These are phyloP conservation scores for Trichoderma aggressivum DNA, from an alignment of 2,329 filamentous ascomycete genomes.

Conservation along the genomic window DNA sequence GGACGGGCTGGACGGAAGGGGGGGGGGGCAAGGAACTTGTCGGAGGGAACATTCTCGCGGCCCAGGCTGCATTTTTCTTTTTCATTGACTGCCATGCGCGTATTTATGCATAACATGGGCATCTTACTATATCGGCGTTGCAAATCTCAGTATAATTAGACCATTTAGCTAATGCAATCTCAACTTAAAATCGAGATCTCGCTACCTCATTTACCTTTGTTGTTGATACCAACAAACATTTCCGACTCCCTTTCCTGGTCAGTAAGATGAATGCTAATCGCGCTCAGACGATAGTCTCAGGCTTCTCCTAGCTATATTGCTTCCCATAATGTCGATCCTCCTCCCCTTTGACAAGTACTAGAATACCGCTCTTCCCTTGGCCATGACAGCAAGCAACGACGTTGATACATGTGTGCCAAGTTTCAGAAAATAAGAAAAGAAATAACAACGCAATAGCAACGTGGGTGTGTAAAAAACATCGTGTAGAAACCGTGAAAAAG, in stretches of 20 bases:
- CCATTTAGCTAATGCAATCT: conserved; percentile 13
- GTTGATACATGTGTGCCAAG: not conserved
- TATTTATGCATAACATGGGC: not conserved
- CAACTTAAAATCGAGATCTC: not conserved
- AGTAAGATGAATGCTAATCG: not conserved
- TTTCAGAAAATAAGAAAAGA: not conserved
- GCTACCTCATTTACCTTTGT: not conserved
- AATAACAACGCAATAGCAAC: not conserved
- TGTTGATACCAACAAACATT: not conserved
- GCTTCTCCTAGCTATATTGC: not conserved
- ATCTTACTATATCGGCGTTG: conserved; percentile 6
- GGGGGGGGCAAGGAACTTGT: not conserved
- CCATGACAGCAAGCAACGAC: not conserved
- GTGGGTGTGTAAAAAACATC: not conserved
- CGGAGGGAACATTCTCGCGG: not conserved
- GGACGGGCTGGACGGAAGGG: not conserved
- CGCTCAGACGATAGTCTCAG: not conserved
- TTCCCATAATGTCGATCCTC: not conserved
- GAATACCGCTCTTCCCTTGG: not conserved
- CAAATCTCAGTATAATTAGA: conserved; percentile 11
- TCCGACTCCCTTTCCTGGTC: not conserved
- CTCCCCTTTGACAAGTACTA: not conserved
- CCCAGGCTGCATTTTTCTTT: not conserved
- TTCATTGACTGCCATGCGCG: not conserved
- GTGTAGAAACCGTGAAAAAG: not conserved